Evolutionary conservation across 2,329 filamentous ascomycete genomes (phyloP).

Genomic region (Xenoacremonium recifei): DNA sequence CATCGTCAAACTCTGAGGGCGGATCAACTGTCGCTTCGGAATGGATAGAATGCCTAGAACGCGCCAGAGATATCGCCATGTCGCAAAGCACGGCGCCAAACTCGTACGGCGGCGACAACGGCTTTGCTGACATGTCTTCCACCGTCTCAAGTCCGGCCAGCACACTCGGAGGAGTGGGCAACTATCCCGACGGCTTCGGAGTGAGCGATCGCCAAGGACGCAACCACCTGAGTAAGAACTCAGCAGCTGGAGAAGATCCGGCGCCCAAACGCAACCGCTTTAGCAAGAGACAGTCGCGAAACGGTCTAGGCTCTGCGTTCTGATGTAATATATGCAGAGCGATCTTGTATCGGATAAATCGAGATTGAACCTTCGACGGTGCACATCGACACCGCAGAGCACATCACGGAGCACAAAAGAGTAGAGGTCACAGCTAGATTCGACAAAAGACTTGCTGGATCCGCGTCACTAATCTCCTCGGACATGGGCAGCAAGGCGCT

Average conservation of each 20-base stretch:
- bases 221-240: conserved; percentile 59
- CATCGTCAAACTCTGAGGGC: conserved; percentile 50
- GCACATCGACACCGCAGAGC: too few species aligned
- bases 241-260: conserved; percentile 53
- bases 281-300: conserved; percentile 91
- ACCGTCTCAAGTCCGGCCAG: conserved; percentile 74
- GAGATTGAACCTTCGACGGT: too few species aligned
- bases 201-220: conserved; percentile 53
- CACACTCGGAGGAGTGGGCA: conserved; percentile 62
- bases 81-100: conserved; percentile 64
- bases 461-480: conserved; percentile 13
- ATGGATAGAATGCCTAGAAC: conserved; percentile 87
- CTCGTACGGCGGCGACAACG: conserved; percentile 65
- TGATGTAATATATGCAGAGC: too few species aligned
- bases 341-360: too few species aligned
- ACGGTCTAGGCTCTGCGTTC: conserved; percentile 87
- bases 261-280: conserved; percentile 64
- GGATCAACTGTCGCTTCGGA: conserved; percentile 75
- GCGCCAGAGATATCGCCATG: conserved; percentile 79
- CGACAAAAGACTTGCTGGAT: conserved; percentile 7
- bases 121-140: conserved; percentile 67
- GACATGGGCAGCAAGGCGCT: conserved; percentile 33
- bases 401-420: conserved; percentile 3
- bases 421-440: conserved; percentile 11
- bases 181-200: conserved; percentile 50